These are phyloP conservation scores for Colletotrichum eleusines DNA, from an alignment of 2,329 filamentous ascomycete species.

Conservation along the genomic window DNA sequence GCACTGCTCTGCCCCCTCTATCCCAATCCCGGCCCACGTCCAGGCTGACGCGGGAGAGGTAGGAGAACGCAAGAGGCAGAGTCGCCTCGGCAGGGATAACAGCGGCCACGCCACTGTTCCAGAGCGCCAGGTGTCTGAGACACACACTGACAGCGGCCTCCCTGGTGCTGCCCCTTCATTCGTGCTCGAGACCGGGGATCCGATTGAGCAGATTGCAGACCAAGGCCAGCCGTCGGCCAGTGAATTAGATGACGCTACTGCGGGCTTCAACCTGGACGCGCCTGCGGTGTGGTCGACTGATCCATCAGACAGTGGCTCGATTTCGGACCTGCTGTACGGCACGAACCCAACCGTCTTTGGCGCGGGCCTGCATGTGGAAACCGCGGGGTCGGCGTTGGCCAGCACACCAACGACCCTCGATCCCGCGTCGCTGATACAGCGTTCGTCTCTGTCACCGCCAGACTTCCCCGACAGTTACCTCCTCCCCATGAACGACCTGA, in stretches of 20 bases:
- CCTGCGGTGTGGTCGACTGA: conserved; percentile 13
- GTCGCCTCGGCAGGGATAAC: conserved; percentile 24
- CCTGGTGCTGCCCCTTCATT: background rate
- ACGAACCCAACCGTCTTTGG: background rate
- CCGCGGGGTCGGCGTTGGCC: background rate
- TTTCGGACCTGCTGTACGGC: conserved; percentile 20
- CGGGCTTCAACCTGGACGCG: conserved; percentile 20
- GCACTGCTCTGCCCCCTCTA: background rate
- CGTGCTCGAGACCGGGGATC: background rate
- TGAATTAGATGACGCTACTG: conserved; percentile 26
- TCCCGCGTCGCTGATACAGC: conserved; percentile 27
- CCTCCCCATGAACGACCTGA: conserved; percentile 62
- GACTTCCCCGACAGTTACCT: conserved; percentile 61
- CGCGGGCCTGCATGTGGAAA: background rate
- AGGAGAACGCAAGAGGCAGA: conserved; percentile 49
- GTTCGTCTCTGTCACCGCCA: conserved; percentile 34
- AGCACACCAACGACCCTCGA: conserved; percentile 30
- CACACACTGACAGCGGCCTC: conserved; percentile 7
- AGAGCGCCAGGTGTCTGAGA: conserved; percentile 7
- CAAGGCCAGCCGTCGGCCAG: background rate
- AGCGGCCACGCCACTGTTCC: conserved; percentile 15
- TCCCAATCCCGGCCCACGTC: conserved; percentile 1
- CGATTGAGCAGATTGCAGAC: conserved; percentile 20
- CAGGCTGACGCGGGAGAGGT: conserved; percentile 18
- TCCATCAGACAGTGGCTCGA: conserved; percentile 16